Conservation (phyloP, 495 filamentous ascomycete genomes). For the Podospora didyma region DNA sequence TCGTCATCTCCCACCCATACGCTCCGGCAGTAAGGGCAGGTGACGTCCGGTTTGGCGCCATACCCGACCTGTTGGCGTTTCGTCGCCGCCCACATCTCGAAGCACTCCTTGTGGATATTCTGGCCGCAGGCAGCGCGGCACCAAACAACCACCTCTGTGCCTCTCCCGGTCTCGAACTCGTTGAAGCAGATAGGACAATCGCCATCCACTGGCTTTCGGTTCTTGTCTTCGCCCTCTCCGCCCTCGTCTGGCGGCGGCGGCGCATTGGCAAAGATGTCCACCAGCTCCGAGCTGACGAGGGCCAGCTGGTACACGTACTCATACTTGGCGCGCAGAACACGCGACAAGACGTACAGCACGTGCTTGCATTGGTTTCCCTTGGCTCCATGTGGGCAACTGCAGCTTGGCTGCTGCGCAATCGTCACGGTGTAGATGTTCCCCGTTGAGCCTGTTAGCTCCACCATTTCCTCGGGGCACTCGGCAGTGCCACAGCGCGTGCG, state of each 20-base stretch:
- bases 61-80: conserved; percentile 32
- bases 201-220: conserved; percentile 54
- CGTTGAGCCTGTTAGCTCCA: conserved; percentile 69
- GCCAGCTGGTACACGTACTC: conserved; percentile 72
- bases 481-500: conserved; percentile 26
- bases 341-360: conserved; percentile 51
- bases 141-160: conserved; percentile 57
- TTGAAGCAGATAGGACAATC: conserved; percentile 80
- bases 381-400: conserved; percentile 61
- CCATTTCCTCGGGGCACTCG: conserved; percentile 37
- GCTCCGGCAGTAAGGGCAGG: conserved; percentile 60
- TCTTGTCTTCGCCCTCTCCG: conserved; percentile 18
- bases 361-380: conserved; percentile 72
- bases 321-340: conserved; percentile 59
- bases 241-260: conserved; percentile 30
- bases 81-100: conserved; percentile 64
- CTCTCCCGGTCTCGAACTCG: conserved; percentile 51
- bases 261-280: conserved; percentile 54
- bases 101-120: conserved; percentile 71
- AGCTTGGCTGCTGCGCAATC: conserved; percentile 53
- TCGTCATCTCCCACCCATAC: conserved; percentile 56
- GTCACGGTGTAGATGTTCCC: conserved; percentile 68
- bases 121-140: conserved; percentile 73
- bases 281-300: conserved; percentile 62
- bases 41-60: conserved; percentile 37